Conservation (phyloP, 1,139 yeast genomes). For the Dujonia santamariae region DNA sequence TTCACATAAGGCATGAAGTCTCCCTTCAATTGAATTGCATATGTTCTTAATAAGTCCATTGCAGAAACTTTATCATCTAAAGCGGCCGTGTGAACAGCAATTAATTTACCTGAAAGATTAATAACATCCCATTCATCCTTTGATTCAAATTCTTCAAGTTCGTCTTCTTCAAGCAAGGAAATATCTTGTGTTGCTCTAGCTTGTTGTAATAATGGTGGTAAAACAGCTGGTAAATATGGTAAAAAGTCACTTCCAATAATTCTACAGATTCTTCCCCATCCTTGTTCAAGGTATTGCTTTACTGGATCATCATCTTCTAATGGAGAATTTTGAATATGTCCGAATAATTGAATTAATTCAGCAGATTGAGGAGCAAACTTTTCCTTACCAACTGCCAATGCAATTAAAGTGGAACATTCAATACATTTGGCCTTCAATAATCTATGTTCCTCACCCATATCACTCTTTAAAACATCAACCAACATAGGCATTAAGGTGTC, state of each 20-base stretch:
- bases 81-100: constrained; percentile 90
- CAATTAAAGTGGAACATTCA: constrained; percentile 92
- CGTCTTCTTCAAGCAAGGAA: constrained; percentile 83
- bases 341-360: constrained; percentile 72
- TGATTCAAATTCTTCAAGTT: constrained; percentile 74
- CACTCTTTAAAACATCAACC: constrained; percentile 73
- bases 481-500: constrained; percentile 93
- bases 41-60: constrained; percentile 81
- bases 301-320: constrained; percentile 78
- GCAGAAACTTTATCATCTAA: constrained; percentile 93
- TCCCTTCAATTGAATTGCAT: constrained; percentile 81
- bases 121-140: constrained; percentile 97
- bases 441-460: constrained; percentile 77
- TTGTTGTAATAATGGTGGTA: constrained; percentile 80
- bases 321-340: constrained; percentile 63
- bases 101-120: constrained; percentile 84
- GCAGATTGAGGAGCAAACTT: constrained; percentile 75
- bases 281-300: constrained; percentile 82
- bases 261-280: constrained; percentile 93
- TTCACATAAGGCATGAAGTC: constrained; percentile 81
- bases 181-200: constrained; percentile 92
- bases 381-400: constrained; percentile 94
- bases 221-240: constrained; percentile 83
- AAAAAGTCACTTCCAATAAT: constrained; percentile 81
- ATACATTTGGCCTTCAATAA: constrained; percentile 88